Evolutionary conservation across 768 basidiomycete genomes (phyloP).

Genomic region (Daedalea quercina): DNA sequence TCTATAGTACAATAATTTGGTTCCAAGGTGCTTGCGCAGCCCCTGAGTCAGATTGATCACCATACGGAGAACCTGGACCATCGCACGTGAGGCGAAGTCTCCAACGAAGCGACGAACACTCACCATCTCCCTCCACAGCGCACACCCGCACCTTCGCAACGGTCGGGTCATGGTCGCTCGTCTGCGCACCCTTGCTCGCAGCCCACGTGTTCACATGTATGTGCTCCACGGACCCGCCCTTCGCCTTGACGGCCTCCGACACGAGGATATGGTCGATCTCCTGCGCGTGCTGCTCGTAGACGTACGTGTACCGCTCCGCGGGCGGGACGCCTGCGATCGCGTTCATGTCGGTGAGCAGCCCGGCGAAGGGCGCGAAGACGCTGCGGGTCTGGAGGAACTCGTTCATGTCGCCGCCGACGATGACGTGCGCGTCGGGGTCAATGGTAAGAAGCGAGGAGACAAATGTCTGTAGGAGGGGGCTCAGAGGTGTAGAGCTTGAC

Average conservation of each 20-base stretch:
- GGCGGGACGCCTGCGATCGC: conserved; percentile 39
- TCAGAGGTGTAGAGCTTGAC: background rate
- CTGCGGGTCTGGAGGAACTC: conserved; percentile 49
- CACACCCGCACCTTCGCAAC: conserved; percentile 46
- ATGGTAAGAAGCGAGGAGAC: conserved; percentile 35
- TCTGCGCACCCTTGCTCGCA: conserved; percentile 30
- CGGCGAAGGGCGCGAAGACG: conserved; percentile 38
- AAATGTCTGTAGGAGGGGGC: conserved; percentile 34
- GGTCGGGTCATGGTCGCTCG: conserved; percentile 59
- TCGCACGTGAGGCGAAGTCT: background rate
- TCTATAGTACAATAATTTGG: background rate
- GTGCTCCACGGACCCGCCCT: conserved; percentile 45
- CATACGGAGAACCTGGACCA: background rate
- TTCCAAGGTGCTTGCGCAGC: background rate
- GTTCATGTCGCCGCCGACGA: conserved; percentile 58
- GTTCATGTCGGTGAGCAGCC: conserved; percentile 42
- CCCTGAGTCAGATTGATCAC: background rate
- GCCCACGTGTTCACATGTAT: conserved; percentile 60
- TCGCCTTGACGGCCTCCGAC: conserved; percentile 34
- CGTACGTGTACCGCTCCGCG: conserved; percentile 54
- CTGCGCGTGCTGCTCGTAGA: conserved; percentile 51
- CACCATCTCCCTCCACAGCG: conserved; percentile 8
- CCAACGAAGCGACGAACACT: background rate
- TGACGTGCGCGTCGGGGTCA: conserved; percentile 39
- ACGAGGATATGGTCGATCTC: conserved; percentile 57